Percentiles rank a stretch among this genome's conserved stretches.
phyloP scores from a whole-genome alignment of 331 rosid species.

The Phaseolus coccineus region DNA sequence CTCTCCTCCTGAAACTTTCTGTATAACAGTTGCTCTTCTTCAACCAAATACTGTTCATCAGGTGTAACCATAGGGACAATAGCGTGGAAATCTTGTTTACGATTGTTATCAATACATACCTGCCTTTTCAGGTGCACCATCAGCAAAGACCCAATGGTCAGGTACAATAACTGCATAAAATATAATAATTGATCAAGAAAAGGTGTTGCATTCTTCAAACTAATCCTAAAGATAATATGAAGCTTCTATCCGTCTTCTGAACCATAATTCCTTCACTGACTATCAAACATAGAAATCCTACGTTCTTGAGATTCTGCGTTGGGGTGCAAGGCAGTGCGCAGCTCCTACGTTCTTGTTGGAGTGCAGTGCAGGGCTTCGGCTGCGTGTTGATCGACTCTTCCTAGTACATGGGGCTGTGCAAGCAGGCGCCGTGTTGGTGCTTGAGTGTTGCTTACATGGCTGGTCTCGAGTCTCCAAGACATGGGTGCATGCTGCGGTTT shows the following conservation, averaged over 20 bases:
- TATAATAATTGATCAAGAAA: conserved; percentile 27
- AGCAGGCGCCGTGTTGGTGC: too few relatives aligned
- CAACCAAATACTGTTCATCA: conserved; percentile 75
- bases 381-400: too few relatives aligned
- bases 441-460: too few relatives aligned
- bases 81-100: conserved; percentile 75
- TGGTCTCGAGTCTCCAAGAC: too few relatives aligned
- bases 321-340: too few relatives aligned
- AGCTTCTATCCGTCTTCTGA: conserved; percentile 9
- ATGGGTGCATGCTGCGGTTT: too few relatives aligned
- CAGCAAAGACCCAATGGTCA: conserved; percentile 85
- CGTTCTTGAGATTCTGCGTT: too few relatives aligned
- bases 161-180: conserved; percentile 79
- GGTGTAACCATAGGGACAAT: conserved; percentile 60
- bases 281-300: not conserved
- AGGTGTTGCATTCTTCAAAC: conserved; percentile 35
- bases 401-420: too few relatives aligned
- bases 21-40: conserved; percentile 66
- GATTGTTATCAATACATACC: conserved; percentile 75
- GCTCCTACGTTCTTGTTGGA: too few relatives aligned
- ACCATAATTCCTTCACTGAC: conserved; percentile 24
- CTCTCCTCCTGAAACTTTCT: conserved; percentile 83
- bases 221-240: conserved; percentile 28
- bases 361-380: too few relatives aligned
- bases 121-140: conserved; percentile 83